Base-by-base conservation (phyloP, 805 yeast species). In the Barnettozyma vustinii region DNA sequence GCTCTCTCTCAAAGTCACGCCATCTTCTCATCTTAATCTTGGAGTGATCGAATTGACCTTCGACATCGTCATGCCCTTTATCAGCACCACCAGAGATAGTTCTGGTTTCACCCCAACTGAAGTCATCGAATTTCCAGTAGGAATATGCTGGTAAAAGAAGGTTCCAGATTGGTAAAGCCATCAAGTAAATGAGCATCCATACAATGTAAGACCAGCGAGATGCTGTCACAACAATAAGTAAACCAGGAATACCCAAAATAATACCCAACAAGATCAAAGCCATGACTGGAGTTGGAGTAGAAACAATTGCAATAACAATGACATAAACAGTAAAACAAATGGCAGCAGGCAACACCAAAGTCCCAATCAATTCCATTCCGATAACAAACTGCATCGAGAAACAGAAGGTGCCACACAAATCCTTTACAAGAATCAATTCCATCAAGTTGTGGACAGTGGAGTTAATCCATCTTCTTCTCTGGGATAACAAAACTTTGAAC, bases 401-500 rank as follows among this genome's bases (percentile, higher is more conserved):
- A 58, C 96, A 89, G 64, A 90, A 90, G 0, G 95, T 88, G 56
- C 97, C 97, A 75, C 97, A 90, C 55, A 91, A 74, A 64, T 90
- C 96, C 46, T 81, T 81, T 19, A 90, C 91, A 53, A 87, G 69
- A 4, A 84, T 87, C 60, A 90, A 78, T 66, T 90, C 97, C 81
- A 91, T 77, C 66, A 90, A 76, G 62, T 90, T 90, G 67, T 90
- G 97, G 35, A 90, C 91, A 0, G 97, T 91, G 5, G 97, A 90
- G 66, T 90, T 90, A 58, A 90, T 90, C 97, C 97, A 90, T 65
- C 97, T 86, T 71, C 97, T 87, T 65, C 97, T 84, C 65, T 90
- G 97, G 1, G 96, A 90, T 42, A 90, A 72, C 54, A 90, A 72
- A 43, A 90, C 94, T 54, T 69, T 75, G 64, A 90, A 90, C 44